Evolutionary conservation across 2,329 filamentous ascomycete species (phyloP).

Genomic region (Penicillium olsonii): DNA sequence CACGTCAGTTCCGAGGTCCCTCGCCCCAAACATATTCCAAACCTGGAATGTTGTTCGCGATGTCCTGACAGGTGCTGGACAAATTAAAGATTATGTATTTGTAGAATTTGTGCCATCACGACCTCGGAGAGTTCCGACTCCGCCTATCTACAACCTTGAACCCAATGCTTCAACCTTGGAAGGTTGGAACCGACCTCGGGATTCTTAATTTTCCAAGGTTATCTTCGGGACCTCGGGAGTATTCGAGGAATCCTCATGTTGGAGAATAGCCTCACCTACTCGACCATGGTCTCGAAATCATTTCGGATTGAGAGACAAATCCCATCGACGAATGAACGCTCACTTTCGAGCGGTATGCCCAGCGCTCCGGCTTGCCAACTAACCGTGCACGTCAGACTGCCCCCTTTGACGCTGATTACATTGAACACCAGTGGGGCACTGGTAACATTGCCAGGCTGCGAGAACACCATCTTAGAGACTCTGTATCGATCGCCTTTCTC

Average conservation of each 20-base stretch:
- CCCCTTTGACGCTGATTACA: slow-evolving; percentile 42
- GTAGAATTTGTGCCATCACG: too few species aligned
- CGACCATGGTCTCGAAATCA: slow-evolving; percentile 8
- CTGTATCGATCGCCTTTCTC: slow-evolving; percentile 4
- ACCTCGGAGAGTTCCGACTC: too few species aligned
- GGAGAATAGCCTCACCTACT: neutral
- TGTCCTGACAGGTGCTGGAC: too few species aligned
- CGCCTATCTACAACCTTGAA: too few species aligned
- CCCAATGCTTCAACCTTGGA: too few species aligned
- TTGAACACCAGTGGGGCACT: slow-evolving; percentile 46
- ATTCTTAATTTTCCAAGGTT: too few species aligned
- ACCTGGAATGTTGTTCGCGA: too few species aligned
- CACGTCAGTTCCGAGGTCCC: too few species aligned
- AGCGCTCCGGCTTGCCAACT: slow-evolving; percentile 49
- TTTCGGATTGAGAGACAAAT: slow-evolving; percentile 16
- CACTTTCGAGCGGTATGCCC: slow-evolving; percentile 36
- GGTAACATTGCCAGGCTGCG: slow-evolving; percentile 45
- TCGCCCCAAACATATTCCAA: too few species aligned
- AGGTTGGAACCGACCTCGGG: too few species aligned
- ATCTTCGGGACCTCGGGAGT: neutral
- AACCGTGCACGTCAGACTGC: slow-evolving; percentile 40
- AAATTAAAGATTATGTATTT: too few species aligned
- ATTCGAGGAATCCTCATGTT: too few species aligned
- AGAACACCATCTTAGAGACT: slow-evolving; percentile 45
- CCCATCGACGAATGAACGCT: slow-evolving; percentile 13